phyloP scores from a whole-genome alignment of 805 yeast species.

The Kuraishia piskuri region DNA sequence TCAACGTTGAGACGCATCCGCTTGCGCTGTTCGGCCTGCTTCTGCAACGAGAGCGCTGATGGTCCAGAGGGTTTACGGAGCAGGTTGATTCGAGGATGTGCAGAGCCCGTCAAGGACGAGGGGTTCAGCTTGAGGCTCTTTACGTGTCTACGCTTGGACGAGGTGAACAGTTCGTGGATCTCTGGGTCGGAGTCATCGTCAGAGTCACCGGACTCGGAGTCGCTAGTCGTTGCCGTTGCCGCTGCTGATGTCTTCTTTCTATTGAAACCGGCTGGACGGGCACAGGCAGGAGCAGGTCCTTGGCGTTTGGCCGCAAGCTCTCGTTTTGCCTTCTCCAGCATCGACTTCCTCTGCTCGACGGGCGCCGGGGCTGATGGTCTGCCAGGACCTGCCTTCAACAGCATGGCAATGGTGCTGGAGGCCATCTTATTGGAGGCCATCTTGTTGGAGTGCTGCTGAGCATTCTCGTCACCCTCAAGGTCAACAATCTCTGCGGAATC shows the following conservation, averaged over 20 bases:
- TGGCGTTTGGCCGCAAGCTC: conserved; percentile 1
- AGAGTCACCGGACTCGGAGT: conserved; percentile 23
- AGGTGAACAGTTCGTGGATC: conserved; percentile 21
- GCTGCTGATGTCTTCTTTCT: neutral
- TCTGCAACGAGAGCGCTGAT: conserved; percentile 16
- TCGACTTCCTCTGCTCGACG: neutral
- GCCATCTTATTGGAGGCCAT: neutral
- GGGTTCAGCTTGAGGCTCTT: neutral
- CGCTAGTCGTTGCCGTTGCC: neutral
- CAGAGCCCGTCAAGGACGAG: neutral
- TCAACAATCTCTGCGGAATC: conserved; percentile 3
- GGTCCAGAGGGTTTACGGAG: neutral
- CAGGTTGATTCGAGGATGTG: conserved; percentile 4
- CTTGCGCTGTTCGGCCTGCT: conserved; percentile 67
- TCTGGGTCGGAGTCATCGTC: conserved; percentile 15
- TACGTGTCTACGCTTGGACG: conserved; percentile 5
- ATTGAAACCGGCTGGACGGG: conserved; percentile 10
- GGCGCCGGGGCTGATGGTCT: neutral
- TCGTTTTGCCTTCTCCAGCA: neutral
- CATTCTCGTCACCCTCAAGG: conserved; percentile 4
- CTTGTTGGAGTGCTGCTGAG: neutral
- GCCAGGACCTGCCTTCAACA: neutral
- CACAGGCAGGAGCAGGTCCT: conserved; percentile 7
- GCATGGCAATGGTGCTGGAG: neutral
- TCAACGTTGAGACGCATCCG: conserved; percentile 72